These are phyloP conservation scores for Daldinia decipiens DNA, from an alignment of 495 filamentous ascomycete genomes.

Conservation along the genomic window DNA sequence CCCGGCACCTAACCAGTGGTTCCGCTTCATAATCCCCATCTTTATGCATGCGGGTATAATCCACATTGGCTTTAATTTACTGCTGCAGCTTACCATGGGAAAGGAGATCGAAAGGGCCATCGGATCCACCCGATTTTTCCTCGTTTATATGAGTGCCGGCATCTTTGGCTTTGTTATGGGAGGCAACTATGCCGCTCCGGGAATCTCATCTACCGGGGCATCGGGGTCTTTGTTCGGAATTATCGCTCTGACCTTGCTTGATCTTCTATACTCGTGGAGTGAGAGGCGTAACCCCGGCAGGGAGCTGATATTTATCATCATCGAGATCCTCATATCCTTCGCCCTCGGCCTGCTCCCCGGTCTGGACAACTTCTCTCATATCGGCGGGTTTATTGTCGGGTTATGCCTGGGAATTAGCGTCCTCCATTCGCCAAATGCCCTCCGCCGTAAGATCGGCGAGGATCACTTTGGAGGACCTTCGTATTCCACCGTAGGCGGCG, in stretches of 20 bases:
- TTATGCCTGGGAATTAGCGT: slow-evolving; percentile 85
- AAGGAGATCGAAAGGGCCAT: slow-evolving; percentile 90
- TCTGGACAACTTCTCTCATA: slow-evolving; percentile 96
- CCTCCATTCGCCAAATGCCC: slow-evolving; percentile 83
- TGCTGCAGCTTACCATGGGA: slow-evolving; percentile 87
- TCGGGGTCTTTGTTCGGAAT: slow-evolving; percentile 92
- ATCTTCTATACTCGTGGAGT: slow-evolving; percentile 90
- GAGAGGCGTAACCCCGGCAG: slow-evolving; percentile 77
- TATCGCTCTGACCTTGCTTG: slow-evolving; percentile 85
- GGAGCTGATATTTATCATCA: slow-evolving; percentile 83
- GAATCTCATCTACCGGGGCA: slow-evolving; percentile 84
- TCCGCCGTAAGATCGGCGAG: slow-evolving; percentile 79
- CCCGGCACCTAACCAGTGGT: slow-evolving; percentile 91
- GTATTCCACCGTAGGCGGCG: slow-evolving; percentile 55
- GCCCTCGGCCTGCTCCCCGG: slow-evolving; percentile 92
- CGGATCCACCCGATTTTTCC: slow-evolving; percentile 81
- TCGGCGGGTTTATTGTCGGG: slow-evolving; percentile 95
- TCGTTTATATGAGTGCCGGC: slow-evolving; percentile 89
- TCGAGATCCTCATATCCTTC: slow-evolving; percentile 89
- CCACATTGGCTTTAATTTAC: slow-evolving; percentile 94
- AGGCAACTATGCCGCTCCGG: slow-evolving; percentile 86
- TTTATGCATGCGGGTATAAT: slow-evolving; percentile 94
- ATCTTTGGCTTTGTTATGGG: slow-evolving; percentile 98
- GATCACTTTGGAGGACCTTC: slow-evolving; percentile 59
- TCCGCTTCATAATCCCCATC: slow-evolving; percentile 92